Conservation (phyloP, 805 yeast genomes). For the Barnettozyma siamensis region DNA sequence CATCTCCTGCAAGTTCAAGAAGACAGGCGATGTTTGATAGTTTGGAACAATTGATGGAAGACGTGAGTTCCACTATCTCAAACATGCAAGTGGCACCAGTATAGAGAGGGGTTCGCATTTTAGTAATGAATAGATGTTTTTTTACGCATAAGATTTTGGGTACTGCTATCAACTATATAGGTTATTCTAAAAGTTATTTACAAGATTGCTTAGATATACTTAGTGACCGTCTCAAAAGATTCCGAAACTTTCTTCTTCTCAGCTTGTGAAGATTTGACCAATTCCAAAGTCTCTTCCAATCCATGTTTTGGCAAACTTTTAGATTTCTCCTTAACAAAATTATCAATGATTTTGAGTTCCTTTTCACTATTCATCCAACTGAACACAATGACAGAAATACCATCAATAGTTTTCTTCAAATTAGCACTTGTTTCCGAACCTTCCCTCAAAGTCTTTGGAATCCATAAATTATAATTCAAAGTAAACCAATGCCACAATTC, state of each 20-base stretch:
- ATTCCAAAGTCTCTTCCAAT: slow-evolving; percentile 22
- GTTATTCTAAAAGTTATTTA: too few relatives aligned
- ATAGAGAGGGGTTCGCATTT: neutral
- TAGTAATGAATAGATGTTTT: neutral
- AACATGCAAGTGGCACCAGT: neutral
- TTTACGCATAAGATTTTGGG: too few relatives aligned
- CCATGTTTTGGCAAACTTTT: slow-evolving; percentile 34
- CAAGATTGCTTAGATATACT: neutral
- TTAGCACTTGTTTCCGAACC: slow-evolving; percentile 43
- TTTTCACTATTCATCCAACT: slow-evolving; percentile 31
- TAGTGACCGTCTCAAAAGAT: slow-evolving; percentile 8
- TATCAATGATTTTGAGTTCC: slow-evolving; percentile 22
- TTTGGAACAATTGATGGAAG: slow-evolving; percentile 19
- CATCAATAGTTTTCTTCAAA: slow-evolving; percentile 38
- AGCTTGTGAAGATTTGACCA: slow-evolving; percentile 9
- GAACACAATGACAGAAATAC: slow-evolving; percentile 30
- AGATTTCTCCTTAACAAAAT: slow-evolving; percentile 30
- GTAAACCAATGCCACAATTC: slow-evolving; percentile 54
- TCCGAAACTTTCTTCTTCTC: slow-evolving; percentile 14
- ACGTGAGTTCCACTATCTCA: slow-evolving; percentile 16
- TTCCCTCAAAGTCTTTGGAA: slow-evolving; percentile 37
- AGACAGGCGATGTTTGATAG: slow-evolving; percentile 18
- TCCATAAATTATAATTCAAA: slow-evolving; percentile 48
- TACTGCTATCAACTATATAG: too few relatives aligned
- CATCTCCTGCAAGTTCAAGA: slow-evolving; percentile 9